A percentile compares a stretch with the other conserved stretches of the same genome.
phyloP scores from a whole-genome alignment of 805 yeast genomes.

The Ogataea salicorniae region DNA sequence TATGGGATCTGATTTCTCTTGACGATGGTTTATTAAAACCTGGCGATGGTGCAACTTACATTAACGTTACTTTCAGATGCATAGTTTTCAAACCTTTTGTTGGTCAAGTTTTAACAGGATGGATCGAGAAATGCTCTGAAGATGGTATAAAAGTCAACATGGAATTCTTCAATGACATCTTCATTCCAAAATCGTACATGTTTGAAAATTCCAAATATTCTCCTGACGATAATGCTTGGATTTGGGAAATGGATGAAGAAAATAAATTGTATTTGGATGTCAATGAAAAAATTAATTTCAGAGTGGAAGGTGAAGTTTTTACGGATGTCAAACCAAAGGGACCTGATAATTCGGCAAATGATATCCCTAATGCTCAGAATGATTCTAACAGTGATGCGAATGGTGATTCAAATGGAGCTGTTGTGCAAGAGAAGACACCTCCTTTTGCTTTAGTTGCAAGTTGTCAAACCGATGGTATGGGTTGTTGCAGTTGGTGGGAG shows the following conservation, averaged over 20 bases:
- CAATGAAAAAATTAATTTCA: constrained; percentile 85
- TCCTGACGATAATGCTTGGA: constrained; percentile 87
- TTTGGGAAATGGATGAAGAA: constrained; percentile 75
- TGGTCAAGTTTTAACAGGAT: constrained; percentile 89
- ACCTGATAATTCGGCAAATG: constrained; percentile 44
- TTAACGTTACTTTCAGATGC: constrained; percentile 68
- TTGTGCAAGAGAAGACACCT: constrained; percentile 44
- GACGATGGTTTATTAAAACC: constrained; percentile 88
- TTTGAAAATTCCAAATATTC: constrained; percentile 50
- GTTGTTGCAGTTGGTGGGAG: constrained; percentile 96
- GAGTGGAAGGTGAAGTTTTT: constrained; percentile 86
- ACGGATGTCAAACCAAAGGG: constrained; percentile 77
- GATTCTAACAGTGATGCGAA: constrained; percentile 20
- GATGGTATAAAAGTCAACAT: constrained; percentile 83
- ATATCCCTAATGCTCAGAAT: constrained; percentile 14
- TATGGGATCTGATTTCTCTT: constrained; percentile 77
- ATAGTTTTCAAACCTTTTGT: constrained; percentile 89
- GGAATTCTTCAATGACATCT: constrained; percentile 89
- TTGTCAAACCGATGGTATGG: constrained; percentile 96
- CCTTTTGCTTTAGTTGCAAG: constrained; percentile 85
- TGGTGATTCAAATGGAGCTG: constrained; percentile 19
- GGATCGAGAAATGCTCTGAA: constrained; percentile 82
- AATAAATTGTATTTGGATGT: constrained; percentile 78
- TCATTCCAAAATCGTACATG: constrained; percentile 75
- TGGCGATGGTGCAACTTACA: constrained; percentile 88